Conservation (phyloP, 2,329 filamentous ascomycete genomes). For the Ophiocordyceps polyrhachis-furcata region DNA sequence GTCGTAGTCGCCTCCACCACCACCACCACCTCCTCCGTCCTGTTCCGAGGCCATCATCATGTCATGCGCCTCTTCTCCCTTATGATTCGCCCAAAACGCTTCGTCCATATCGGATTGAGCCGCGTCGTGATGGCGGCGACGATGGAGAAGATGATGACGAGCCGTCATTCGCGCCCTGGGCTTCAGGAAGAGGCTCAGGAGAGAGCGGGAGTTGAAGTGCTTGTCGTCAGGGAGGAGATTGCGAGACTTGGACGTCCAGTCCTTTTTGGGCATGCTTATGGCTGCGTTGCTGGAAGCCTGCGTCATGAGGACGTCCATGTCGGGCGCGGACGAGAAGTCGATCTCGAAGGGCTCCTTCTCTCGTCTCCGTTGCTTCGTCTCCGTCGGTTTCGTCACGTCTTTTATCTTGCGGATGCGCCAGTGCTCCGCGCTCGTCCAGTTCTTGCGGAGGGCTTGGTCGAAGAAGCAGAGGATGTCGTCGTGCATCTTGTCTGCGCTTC, state of each 20-base stretch:
- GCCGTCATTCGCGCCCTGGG: conserved; percentile 65
- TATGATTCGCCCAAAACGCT: conserved; percentile 78
- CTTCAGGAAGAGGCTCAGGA: conserved; percentile 83
- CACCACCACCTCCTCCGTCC: conserved; percentile 36
- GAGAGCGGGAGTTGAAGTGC: conserved; percentile 86
- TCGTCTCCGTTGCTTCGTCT: conserved; percentile 48
- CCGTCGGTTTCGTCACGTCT: conserved; percentile 45
- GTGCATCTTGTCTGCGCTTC: conserved; percentile 49
- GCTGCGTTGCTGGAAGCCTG: conserved; percentile 61
- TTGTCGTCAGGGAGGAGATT: conserved; percentile 95
- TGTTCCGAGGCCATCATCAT: background rate
- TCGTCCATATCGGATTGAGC: conserved; percentile 66
- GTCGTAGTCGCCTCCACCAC: conserved; percentile 70
- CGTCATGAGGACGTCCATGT: conserved; percentile 53
- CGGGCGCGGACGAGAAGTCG: conserved; percentile 65
- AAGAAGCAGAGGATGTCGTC: conserved; percentile 98
- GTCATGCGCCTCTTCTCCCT: conserved; percentile 21
- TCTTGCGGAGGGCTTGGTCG: conserved; percentile 88
- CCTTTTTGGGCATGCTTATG: conserved; percentile 77
- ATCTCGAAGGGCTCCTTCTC: conserved; percentile 96
- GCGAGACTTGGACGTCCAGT: conserved; percentile 85
- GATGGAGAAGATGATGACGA: conserved; percentile 29
- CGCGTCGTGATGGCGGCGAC: conserved; percentile 3
- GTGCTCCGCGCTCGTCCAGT: conserved; percentile 96
- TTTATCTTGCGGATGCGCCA: conserved; percentile 96